Evolutionary conservation across 2,329 filamentous ascomycete species (phyloP), one percentile per base, ranked within the genome.

Genomic region (Lomentospora prolificans): DNA sequence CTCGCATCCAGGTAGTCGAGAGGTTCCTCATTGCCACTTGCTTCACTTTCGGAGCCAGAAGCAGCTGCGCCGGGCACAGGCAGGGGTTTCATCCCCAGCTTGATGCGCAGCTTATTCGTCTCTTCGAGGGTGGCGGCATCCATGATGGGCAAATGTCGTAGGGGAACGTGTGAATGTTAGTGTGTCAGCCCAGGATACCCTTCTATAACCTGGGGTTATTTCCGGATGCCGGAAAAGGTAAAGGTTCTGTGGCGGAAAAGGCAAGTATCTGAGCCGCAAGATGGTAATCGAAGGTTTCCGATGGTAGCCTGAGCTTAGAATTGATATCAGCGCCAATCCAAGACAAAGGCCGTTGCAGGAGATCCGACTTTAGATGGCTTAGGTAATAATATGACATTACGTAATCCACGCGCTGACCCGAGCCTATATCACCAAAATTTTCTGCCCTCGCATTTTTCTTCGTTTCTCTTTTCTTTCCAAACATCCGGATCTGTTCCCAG

Each of bases 61-160:
- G 64, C 59, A 7, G 62, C 77, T 57, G 77, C 78, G 61, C 89
- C 89, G 25, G 91, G 88, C 9, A 95, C 88, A 24, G 90, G 89
- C 65, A 97, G 75, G 25, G 90, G 91, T 67, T 92, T 89, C 76
- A 96, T 84, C 66, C 92, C 92, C 74, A 96, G 83, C 52, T 90
- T 89, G 64, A 86, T 78, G 64, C 92, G 90, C 65, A 96, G 86
- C 67, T 91, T 88, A 75, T 97, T 97, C 61, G 89, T 90, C 78
- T 96, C 90, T 71, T 95, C 89, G 66, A 97, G 91, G 27, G 87
- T 86, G 48, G 89, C 82, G 63, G 84, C 76, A 68, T 85, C 82
- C 75, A 83, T 83, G 50, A 62, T 72, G 63, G 51, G 58, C 51
- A 54, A 52, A 54, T 46, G 51, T 51, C 31, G 33, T 19, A 19